Conservation (phyloP, 306 rosid genomes). For the Pterocarpus santalinus region DNA sequence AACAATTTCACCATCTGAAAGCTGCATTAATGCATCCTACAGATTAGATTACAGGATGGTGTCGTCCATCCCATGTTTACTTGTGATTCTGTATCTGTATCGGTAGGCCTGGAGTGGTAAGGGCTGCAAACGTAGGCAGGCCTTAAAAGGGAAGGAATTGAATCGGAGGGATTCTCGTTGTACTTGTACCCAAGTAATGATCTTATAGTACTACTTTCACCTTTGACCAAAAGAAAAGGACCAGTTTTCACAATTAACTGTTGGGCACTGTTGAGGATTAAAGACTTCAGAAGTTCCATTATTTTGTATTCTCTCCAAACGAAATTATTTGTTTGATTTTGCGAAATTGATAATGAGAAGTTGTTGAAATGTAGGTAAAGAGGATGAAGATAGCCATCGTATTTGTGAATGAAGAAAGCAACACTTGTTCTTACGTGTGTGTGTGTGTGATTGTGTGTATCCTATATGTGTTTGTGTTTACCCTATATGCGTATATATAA, state of each 20-base stretch:
- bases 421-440: not conserved
- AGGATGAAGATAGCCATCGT: not conserved
- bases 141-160: conserved; percentile 39
- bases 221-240: not conserved
- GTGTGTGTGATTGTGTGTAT: too few species aligned
- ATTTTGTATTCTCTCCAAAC: conserved; percentile 1
- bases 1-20: conserved; percentile 39
- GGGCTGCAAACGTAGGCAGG: conserved; percentile 50
- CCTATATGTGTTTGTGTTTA: too few species aligned
- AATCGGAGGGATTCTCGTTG: conserved; percentile 14
- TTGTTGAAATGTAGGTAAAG: not conserved
- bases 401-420: not conserved
- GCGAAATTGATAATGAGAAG: conserved; percentile 1
- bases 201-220: conserved; percentile 15
- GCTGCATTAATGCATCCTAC: not conserved
- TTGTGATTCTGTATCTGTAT: conserved; percentile 19
- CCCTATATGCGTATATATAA: not conserved
- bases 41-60: conserved; percentile 26
- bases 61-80: conserved; percentile 15
- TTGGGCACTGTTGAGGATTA: not conserved
- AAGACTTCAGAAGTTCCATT: not conserved
- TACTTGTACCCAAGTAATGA: not conserved
- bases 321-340: not conserved
- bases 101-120: conserved; percentile 40
- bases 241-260: not conserved